Evolutionary conservation across 2,329 filamentous ascomycete species (phyloP).

Genomic region (Neonectria neomacrospora): DNA sequence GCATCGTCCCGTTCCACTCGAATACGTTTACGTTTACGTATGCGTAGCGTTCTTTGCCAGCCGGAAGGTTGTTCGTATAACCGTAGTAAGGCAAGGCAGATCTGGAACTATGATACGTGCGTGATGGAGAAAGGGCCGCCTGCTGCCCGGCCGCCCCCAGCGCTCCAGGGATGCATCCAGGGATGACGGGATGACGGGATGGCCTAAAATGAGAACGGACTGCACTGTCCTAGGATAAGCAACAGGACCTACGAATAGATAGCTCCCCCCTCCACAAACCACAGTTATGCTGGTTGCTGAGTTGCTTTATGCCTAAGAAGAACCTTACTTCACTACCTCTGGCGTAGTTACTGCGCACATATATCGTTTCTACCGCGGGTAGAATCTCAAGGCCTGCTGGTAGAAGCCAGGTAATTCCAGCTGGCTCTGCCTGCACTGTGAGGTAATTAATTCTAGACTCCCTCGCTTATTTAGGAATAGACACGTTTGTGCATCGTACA

Average conservation of each 20-base stretch:
- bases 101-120: neutral
- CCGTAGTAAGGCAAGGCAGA: neutral
- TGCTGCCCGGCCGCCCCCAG: neutral
- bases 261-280: neutral
- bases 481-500: neutral
- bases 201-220: neutral
- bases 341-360: no score
- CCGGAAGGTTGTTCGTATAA: neutral
- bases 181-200: neutral
- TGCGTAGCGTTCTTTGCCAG: neutral
- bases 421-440: neutral
- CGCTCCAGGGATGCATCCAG: conserved; percentile 5
- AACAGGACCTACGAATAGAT: neutral
- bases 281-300: neutral
- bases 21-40: neutral
- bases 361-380: neutral
- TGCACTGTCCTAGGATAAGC: no score
- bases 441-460: neutral
- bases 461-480: neutral
- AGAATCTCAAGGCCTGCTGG: neutral
- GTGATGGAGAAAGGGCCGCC: conserved; percentile 3
- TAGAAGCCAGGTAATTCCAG: neutral
- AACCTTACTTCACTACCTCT: neutral
- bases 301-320: no score
- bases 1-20: conserved; percentile 24